Conservation (phyloP, 1,139 yeast genomes). For the Debaryomycetaceae sp. region DNA sequence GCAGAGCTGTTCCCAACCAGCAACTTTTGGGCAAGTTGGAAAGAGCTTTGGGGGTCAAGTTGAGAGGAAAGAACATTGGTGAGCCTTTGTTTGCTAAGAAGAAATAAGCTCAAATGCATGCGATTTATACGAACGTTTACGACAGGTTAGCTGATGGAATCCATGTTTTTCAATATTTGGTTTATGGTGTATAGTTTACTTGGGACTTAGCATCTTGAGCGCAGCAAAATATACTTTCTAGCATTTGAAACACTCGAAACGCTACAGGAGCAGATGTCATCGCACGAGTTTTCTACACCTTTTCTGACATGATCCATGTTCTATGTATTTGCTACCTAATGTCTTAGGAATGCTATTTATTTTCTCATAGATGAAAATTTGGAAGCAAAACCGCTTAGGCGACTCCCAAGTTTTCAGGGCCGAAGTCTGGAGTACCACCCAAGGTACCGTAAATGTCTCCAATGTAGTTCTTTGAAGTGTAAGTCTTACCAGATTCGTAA, state of each 20-base stretch:
- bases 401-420: conserved; percentile 16
- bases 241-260: neutral
- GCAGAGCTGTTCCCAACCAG: conserved; percentile 95
- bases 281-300: too few species aligned
- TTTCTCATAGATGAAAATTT: too few species aligned
- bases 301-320: too few species aligned
- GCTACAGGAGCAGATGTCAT: neutral
- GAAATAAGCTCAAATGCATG: conserved; percentile 30
- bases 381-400: conserved; percentile 9
- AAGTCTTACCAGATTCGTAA: conserved; percentile 34
- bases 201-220: neutral
- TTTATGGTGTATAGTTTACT: neutral
- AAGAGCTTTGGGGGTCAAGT: conserved; percentile 89
- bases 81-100: conserved; percentile 80
- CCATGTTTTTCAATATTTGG: neutral
- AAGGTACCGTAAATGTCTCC: conserved; percentile 60
- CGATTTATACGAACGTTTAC: neutral
- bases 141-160: neutral
- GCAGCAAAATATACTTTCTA: neutral
- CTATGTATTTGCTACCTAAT: too few species aligned
- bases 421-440: conserved; percentile 34
- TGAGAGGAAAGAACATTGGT: conserved; percentile 95
- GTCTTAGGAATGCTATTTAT: too few species aligned
- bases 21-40: conserved; percentile 90
- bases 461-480: conserved; percentile 49